Conservation (phyloP, 257 asterid species). For the Euphrasia confusa region DNA sequence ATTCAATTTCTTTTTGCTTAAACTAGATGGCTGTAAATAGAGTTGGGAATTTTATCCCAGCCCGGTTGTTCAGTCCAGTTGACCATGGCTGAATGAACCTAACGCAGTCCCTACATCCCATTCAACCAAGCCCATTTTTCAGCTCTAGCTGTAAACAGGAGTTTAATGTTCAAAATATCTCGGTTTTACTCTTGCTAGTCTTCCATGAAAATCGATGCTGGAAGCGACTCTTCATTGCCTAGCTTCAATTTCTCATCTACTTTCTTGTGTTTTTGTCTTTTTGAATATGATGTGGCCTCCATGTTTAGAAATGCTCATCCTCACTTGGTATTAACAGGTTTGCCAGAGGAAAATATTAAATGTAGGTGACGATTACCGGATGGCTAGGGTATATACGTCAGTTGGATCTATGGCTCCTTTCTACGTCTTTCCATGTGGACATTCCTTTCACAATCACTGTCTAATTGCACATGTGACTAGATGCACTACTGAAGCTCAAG, state of each 20-base stretch:
- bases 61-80: too few relatives aligned
- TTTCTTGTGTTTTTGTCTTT: constrained; percentile 18
- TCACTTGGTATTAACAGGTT: constrained; percentile 47
- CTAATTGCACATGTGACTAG: constrained; percentile 86
- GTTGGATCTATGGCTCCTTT: constrained; percentile 94
- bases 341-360: constrained; percentile 74
- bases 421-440: constrained; percentile 97
- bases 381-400: constrained; percentile 63
- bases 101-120: too few relatives aligned
- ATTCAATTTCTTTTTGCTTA: not conserved
- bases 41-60: too few relatives aligned
- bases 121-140: too few relatives aligned
- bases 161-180: too few relatives aligned
- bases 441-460: constrained; percentile 90
- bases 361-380: constrained; percentile 58
- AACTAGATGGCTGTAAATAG: too few relatives aligned
- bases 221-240: constrained; percentile 1
- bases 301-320: constrained; percentile 21
- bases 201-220: not conserved
- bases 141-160: too few relatives aligned
- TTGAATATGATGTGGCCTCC: constrained; percentile 5
- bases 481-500: constrained; percentile 81
- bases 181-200: too few relatives aligned
- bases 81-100: too few relatives aligned
- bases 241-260: constrained; percentile 17